phyloP scores from a whole-genome alignment of 176 grass and related monocot genomes.

The Carex scoparia region DNA sequence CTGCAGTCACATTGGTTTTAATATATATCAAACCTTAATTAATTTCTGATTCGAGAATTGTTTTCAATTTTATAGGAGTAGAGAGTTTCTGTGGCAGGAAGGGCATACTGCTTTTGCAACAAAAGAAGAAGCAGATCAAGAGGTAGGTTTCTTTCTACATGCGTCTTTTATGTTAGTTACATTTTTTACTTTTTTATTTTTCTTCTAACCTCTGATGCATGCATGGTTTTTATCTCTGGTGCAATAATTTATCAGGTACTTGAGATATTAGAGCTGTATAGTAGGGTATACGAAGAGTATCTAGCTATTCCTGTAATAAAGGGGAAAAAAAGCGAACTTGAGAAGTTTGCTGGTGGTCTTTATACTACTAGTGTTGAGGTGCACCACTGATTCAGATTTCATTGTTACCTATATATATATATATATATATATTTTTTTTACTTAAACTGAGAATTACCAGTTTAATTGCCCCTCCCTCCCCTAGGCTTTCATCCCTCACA shows the following conservation, averaged over 20 bases:
- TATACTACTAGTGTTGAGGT: slow-evolving; percentile 98
- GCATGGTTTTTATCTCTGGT: background rate
- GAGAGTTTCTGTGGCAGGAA: slow-evolving; percentile 98
- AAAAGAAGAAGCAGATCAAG: slow-evolving; percentile 90
- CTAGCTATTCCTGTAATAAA: slow-evolving; percentile 93
- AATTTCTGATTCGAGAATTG: background rate
- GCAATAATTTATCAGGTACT: slow-evolving; percentile 52
- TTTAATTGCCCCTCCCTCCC: background rate
- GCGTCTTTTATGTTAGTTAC: background rate
- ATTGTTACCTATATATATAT: background rate
- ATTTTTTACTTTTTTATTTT: background rate
- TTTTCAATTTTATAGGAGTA: slow-evolving; percentile 50
- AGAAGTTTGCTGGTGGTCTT: slow-evolving; percentile 90
- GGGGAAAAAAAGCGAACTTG: slow-evolving; percentile 90
- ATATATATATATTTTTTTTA: too few relatives aligned
- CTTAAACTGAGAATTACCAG: background rate
- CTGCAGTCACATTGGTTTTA: background rate
- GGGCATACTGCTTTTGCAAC: slow-evolving; percentile 93
- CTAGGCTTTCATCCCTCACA: slow-evolving; percentile 19
- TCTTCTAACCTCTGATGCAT: background rate
- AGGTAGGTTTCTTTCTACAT: slow-evolving; percentile 33
- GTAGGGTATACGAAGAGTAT: slow-evolving; percentile 90
- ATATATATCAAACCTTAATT: background rate
- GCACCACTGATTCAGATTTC: background rate
- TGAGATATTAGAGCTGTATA: slow-evolving; percentile 90